Conservation (phyloP, 768 basidiomycete genomes). For the Kwoniella europaea region DNA sequence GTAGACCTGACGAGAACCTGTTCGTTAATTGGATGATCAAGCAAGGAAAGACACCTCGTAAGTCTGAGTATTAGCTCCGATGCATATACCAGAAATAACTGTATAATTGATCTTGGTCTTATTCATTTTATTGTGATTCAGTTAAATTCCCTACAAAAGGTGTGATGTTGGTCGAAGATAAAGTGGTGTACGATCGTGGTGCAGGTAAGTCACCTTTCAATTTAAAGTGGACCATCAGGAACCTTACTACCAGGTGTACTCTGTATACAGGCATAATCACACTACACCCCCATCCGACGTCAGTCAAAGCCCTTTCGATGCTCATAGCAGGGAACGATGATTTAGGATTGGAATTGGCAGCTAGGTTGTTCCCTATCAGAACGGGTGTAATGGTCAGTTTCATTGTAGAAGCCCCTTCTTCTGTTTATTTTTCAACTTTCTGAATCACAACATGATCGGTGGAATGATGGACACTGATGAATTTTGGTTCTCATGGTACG, state of each 20-base stretch:
- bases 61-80: slow-evolving; percentile 58
- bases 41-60: slow-evolving; percentile 66
- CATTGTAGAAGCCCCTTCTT: not conserved
- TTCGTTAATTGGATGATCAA: slow-evolving; percentile 48
- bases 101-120: not conserved
- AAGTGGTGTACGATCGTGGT: slow-evolving; percentile 34
- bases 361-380: slow-evolving; percentile 79
- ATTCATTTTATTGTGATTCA: not conserved
- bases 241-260: slow-evolving; percentile 22
- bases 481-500: not conserved
- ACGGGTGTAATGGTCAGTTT: slow-evolving; percentile 69
- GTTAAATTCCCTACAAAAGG: slow-evolving; percentile 42
- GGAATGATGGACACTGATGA: no score
- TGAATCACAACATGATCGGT: no score
- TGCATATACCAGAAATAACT: slow-evolving; percentile 56
- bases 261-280: slow-evolving; percentile 64
- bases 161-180: slow-evolving; percentile 32
- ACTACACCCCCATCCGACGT: slow-evolving; percentile 69
- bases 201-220: slow-evolving; percentile 26
- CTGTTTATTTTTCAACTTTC: no score
- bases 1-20: slow-evolving; percentile 46
- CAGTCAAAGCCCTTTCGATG: slow-evolving; percentile 59
- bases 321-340: slow-evolving; percentile 69
- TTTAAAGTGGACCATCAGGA: not conserved
- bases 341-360: slow-evolving; percentile 69